Percentiles rank a stretch among this genome's conserved stretches.
phyloP scores from a whole-genome alignment of 2,329 filamentous ascomycete species.

The Gliomastix tumulicola region DNA sequence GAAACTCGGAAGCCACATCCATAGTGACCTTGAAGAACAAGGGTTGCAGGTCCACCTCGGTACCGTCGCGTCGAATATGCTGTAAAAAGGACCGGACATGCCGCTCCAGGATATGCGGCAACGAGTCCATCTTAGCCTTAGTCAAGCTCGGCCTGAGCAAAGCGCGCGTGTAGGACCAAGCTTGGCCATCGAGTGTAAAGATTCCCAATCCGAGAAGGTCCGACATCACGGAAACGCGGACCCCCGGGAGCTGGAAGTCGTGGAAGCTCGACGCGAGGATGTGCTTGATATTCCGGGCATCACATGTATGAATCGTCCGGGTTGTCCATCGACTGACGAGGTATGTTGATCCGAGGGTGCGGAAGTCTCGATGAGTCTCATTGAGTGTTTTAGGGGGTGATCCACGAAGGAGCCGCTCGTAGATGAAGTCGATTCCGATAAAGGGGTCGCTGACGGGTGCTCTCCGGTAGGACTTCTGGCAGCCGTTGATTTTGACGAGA shows the following conservation, averaged over 20 bases:
- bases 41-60: constrained; percentile 30
- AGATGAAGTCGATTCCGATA: constrained; percentile 26
- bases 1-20: constrained; percentile 41
- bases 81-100: constrained; percentile 31
- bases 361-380: constrained; percentile 15
- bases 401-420: constrained; percentile 16
- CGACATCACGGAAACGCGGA: constrained; percentile 25
- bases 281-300: constrained; percentile 47
- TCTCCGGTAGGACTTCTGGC: constrained; percentile 12
- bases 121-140: constrained; percentile 19
- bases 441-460: constrained; percentile 19
- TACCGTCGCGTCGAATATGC: constrained; percentile 12
- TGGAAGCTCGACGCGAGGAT: constrained; percentile 44
- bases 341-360: constrained; percentile 21
- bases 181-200: constrained; percentile 38
- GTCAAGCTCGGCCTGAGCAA: constrained; percentile 24
- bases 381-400: constrained; percentile 17
- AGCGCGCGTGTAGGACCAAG: constrained; percentile 36
- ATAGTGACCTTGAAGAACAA: constrained; percentile 40
- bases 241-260: constrained; percentile 35
- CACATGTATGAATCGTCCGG: constrained; percentile 27
- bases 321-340: constrained; percentile 21
- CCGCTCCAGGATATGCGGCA: constrained; percentile 19
- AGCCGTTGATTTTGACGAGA: constrained; percentile 8
- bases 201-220: constrained; percentile 37